Conservation (phyloP, 805 yeast genomes). For the Candida broadrunensis region DNA sequence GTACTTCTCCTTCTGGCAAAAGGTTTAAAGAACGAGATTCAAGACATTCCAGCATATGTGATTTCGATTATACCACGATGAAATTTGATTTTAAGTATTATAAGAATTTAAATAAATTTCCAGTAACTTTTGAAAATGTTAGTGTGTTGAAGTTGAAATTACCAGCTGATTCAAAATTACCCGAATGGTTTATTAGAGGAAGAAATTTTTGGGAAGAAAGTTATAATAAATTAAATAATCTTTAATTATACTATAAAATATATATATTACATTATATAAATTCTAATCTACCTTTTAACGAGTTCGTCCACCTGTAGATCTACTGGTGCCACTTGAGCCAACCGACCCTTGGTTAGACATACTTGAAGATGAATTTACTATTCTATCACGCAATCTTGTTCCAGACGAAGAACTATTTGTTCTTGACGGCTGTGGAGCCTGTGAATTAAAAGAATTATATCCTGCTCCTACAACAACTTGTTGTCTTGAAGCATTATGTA, state of each 20-base stretch:
- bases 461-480: slow-evolving; percentile 34
- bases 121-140: slow-evolving; percentile 32
- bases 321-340: background rate
- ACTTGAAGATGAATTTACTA: slow-evolving; percentile 17
- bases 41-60: background rate
- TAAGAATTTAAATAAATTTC: slow-evolving; percentile 33
- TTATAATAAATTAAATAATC: slow-evolving; percentile 4
- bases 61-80: slow-evolving; percentile 5
- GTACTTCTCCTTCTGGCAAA: slow-evolving; percentile 4
- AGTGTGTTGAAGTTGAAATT: slow-evolving; percentile 43
- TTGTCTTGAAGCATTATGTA: slow-evolving; percentile 39
- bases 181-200: slow-evolving; percentile 70
- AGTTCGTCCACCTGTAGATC: background rate
- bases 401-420: slow-evolving; percentile 25
- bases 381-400: slow-evolving; percentile 25
- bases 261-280: background rate
- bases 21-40: slow-evolving; percentile 3
- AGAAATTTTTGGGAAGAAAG: slow-evolving; percentile 60
- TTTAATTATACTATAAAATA: background rate
- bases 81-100: slow-evolving; percentile 37
- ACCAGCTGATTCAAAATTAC: slow-evolving; percentile 65
- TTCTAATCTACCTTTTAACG: background rate
- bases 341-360: slow-evolving; percentile 2
- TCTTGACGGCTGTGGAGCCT: slow-evolving; percentile 13
- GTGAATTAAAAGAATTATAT: slow-evolving; percentile 3